Conservation (phyloP, 1,284 basidiomycete genomes). For the Ceratobasidium sp. region DNA sequence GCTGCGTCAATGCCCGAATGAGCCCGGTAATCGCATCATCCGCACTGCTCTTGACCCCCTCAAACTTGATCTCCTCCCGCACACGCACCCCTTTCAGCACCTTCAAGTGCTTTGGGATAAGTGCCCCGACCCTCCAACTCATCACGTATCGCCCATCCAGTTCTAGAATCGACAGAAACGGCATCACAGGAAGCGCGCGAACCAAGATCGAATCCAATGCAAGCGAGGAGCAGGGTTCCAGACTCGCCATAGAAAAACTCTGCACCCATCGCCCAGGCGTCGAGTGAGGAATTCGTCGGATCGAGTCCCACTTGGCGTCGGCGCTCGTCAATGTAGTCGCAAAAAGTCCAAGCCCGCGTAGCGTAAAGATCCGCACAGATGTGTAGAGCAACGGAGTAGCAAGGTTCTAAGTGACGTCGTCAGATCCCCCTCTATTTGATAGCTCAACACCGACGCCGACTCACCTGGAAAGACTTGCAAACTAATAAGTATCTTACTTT, state of each 20-base stretch:
- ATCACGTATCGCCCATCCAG: conserved; percentile 70
- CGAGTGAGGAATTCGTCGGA: conserved; percentile 83
- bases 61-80: conserved; percentile 40
- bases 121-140: conserved; percentile 67
- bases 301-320: conserved; percentile 85
- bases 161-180: conserved; percentile 69
- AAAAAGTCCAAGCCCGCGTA: conserved; percentile 66
- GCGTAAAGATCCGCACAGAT: conserved; percentile 61
- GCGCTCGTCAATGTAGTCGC: conserved; percentile 64
- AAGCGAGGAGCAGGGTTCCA: conserved; percentile 61
- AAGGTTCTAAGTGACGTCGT: conserved; percentile 62
- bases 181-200: conserved; percentile 72
- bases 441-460: conserved; percentile 51
- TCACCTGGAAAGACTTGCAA: conserved; percentile 77
- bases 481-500: conserved; percentile 63
- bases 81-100: conserved; percentile 63
- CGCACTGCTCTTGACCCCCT: conserved; percentile 54
- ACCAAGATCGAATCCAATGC: conserved; percentile 69
- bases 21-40: conserved; percentile 59
- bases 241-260: conserved; percentile 70
- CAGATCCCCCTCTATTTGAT: conserved; percentile 19
- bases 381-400: conserved; percentile 75
- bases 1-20: conserved; percentile 64
- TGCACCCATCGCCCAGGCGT: conserved; percentile 86
- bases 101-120: conserved; percentile 65